phyloP scores from a whole-genome alignment of 139 green algal species.

The Chlorella sorokiniana region DNA sequence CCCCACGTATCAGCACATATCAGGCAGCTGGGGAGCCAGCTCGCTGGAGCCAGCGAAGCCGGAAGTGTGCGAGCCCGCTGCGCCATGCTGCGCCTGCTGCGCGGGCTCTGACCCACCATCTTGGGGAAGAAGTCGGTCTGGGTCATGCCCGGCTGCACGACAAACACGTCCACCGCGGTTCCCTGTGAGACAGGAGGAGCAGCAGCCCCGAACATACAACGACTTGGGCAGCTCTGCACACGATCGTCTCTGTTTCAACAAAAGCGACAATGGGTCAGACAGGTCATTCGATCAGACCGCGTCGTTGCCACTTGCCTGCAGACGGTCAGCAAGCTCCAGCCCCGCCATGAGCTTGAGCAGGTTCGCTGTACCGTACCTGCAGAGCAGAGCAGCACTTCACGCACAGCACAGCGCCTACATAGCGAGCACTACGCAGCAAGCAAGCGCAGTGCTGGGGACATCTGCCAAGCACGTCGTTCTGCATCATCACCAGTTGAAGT shows the following conservation, averaged over 20 bases:
- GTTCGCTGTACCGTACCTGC: slow-evolving; percentile 27
- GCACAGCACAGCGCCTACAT: not conserved
- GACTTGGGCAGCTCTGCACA: too few species aligned
- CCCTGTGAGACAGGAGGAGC: slow-evolving; percentile 20
- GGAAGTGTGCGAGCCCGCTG: too few species aligned
- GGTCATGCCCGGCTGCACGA: slow-evolving; percentile 38
- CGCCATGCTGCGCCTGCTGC: not conserved
- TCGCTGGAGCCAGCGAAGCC: too few species aligned
- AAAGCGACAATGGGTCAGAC: too few species aligned
- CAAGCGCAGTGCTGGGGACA: not conserved
- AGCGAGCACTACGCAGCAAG: not conserved
- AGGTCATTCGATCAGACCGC: too few species aligned
- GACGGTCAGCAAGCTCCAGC: slow-evolving; percentile 6
- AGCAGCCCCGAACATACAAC: not conserved
- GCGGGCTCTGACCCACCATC: not conserved
- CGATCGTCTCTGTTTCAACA: too few species aligned
- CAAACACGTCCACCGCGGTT: slow-evolving; percentile 34
- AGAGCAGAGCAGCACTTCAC: not conserved
- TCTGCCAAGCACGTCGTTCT: too few species aligned
- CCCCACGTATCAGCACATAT: too few species aligned
- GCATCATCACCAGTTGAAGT: slow-evolving; percentile 29
- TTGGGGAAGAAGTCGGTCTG: slow-evolving; percentile 39
- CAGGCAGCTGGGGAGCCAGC: too few species aligned
- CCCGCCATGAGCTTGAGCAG: slow-evolving; percentile 16
- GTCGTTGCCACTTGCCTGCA: not conserved